These are phyloP conservation scores for Cardamine resedifolia DNA, from an alignment of 345 rosid species.

Conservation along the genomic window DNA sequence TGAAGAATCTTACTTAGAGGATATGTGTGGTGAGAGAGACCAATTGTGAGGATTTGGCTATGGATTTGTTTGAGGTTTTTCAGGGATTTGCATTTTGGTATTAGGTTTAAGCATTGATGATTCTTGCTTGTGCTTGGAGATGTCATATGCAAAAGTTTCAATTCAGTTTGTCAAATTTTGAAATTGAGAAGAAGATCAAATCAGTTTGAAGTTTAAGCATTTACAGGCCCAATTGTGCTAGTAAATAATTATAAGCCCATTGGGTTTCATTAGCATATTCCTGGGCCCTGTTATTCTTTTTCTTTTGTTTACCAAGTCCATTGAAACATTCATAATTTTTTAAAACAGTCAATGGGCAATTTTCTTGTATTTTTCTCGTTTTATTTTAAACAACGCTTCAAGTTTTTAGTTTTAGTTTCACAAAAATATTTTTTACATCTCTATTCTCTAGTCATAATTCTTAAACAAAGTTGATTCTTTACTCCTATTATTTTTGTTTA, in stretches of 20 bases:
- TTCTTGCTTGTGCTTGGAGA: slow-evolving; percentile 44
- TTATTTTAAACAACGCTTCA: neutral
- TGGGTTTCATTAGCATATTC: neutral
- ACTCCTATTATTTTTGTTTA: neutral
- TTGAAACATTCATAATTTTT: neutral
- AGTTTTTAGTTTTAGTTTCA: neutral
- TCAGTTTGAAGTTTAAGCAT: neutral
- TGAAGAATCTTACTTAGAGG: slow-evolving; percentile 64
- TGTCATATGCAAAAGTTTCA: slow-evolving; percentile 38
- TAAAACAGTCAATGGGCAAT: neutral
- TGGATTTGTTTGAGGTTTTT: slow-evolving; percentile 52
- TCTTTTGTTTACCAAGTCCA: neutral
- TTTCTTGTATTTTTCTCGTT: neutral
- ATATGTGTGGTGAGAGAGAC: slow-evolving; percentile 58
- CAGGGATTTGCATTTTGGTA: slow-evolving; percentile 50
- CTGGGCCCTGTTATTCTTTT: neutral
- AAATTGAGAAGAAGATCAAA: neutral
- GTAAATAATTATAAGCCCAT: neutral
- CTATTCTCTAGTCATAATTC: neutral
- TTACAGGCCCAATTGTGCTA: neutral
- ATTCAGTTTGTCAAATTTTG: neutral
- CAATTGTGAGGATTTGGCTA: slow-evolving; percentile 46
- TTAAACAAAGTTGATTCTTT: neutral
- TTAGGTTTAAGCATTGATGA: slow-evolving; percentile 44
- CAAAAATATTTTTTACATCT: neutral